Evolutionary conservation across 2,329 filamentous ascomycete species (phyloP).

Genomic region (Dactylellina sp.): DNA sequence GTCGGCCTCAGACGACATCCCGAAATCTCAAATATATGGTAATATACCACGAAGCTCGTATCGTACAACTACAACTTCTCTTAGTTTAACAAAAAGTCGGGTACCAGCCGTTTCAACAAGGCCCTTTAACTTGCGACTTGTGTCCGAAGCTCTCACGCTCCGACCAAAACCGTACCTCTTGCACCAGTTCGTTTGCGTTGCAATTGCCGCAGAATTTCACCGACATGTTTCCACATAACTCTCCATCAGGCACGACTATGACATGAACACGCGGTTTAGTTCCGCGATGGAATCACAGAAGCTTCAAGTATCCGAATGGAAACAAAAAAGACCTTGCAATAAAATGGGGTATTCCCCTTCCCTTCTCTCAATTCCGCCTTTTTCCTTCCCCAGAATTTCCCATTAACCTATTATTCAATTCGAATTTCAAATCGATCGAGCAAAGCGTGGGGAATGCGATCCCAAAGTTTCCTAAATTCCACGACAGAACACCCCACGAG

Average conservation of each 20-base stretch:
- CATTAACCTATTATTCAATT: slow-evolving; percentile 32
- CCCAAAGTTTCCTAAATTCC: slow-evolving; percentile 1
- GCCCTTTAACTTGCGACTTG: slow-evolving; percentile 1
- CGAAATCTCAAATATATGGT: background rate
- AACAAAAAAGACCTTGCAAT: slow-evolving; percentile 2
- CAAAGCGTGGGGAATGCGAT: slow-evolving; percentile 3
- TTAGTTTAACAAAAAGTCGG: too few relatives aligned
- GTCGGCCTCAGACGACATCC: background rate
- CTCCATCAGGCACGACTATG: slow-evolving; percentile 53
- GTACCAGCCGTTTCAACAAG: too few relatives aligned
- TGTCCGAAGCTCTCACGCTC: slow-evolving; percentile 21
- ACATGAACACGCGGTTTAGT: slow-evolving; percentile 19
- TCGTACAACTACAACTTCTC: too few relatives aligned
- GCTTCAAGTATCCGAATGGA: slow-evolving; percentile 18
- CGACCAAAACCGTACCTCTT: background rate
- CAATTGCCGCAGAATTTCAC: slow-evolving; percentile 33
- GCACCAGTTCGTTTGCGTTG: slow-evolving; percentile 26
- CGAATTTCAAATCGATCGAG: slow-evolving; percentile 27
- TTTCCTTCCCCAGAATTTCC: background rate
- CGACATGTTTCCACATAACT: slow-evolving; percentile 57
- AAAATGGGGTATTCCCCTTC: slow-evolving; percentile 10
- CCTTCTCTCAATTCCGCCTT: slow-evolving; percentile 2
- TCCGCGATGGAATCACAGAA: slow-evolving; percentile 18
- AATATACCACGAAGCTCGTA: too few relatives aligned
- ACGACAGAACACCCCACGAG: slow-evolving; percentile 4